Percentiles rank a stretch among this genome's conserved stretches.
These are phyloP conservation scores for Phytophthora nicotianae DNA, from an alignment of 352 stramenopile species.

Conservation along the genomic window DNA sequence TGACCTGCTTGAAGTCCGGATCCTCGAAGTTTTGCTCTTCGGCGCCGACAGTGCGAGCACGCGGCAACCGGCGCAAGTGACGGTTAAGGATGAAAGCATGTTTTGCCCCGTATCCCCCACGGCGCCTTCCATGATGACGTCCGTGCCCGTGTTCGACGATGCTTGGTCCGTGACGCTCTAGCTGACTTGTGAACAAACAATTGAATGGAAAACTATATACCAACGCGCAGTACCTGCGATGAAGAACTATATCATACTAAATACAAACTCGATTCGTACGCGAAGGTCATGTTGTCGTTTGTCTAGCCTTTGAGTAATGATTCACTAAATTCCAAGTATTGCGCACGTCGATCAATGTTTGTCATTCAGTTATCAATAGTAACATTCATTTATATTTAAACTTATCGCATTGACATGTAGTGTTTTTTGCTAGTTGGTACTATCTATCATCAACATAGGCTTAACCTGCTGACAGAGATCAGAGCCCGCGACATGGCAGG, in stretches of 20 bases:
- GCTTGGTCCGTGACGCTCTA: constrained; percentile 38
- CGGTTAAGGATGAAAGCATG: constrained; percentile 12
- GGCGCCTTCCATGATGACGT: constrained; percentile 9
- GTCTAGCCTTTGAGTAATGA: background rate
- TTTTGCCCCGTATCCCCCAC: constrained; percentile 14
- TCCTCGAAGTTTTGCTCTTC: constrained; percentile 47
- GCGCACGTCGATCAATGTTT: background rate
- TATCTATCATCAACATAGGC: constrained; percentile 20
- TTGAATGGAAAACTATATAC: constrained; percentile 30
- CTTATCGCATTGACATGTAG: background rate
- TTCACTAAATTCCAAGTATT: background rate
- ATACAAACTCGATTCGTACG: constrained; percentile 27
- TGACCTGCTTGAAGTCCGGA: constrained; percentile 40
- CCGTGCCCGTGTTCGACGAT: constrained; percentile 22
- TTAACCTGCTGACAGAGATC: background rate
- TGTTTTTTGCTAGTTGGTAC: background rate
- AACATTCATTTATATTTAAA: constrained; percentile 16
- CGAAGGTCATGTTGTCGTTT: background rate
- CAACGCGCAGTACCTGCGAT: constrained; percentile 23
- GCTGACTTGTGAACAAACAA: background rate
- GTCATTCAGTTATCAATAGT: background rate
- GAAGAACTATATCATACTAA: constrained; percentile 38
- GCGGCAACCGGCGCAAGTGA: constrained; percentile 1
- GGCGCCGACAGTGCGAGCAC: constrained; percentile 18
- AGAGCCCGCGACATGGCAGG: background rate